A percentile compares a stretch with the other conserved stretches of the same genome.
Conservation (phyloP, 2,329 filamentous ascomycete species). For the Emergomyces orientalis region DNA sequence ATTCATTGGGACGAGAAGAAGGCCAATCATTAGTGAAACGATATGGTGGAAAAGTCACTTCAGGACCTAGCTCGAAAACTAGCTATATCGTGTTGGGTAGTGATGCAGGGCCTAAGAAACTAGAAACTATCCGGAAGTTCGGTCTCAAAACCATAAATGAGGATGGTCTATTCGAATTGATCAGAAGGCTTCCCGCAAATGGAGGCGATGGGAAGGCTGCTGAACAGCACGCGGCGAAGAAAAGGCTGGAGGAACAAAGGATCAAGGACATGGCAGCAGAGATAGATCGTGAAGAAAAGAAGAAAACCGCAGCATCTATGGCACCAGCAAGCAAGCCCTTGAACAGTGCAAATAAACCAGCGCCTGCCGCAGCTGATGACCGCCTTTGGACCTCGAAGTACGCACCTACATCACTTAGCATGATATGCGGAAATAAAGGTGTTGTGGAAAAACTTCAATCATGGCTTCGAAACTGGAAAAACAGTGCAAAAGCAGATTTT, state of each 20-base stretch:
- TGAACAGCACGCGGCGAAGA: constrained; percentile 74
- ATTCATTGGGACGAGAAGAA: constrained; percentile 72
- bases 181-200: constrained; percentile 68
- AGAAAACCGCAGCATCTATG: constrained; percentile 39
- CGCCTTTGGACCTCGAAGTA: constrained; percentile 93
- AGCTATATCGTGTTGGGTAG: constrained; percentile 84
- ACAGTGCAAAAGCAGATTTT: constrained; percentile 70
- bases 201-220: constrained; percentile 84
- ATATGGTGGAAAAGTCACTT: constrained; percentile 85
- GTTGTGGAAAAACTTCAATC: constrained; percentile 80
- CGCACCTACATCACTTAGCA: constrained; percentile 70
- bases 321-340: constrained; percentile 35
- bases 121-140: constrained; percentile 71
- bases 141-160: constrained; percentile 90
- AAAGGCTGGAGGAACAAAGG: constrained; percentile 73
- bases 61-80: constrained; percentile 81
- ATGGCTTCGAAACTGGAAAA: constrained; percentile 78
- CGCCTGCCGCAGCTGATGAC: constrained; percentile 36
- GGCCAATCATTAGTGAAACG: constrained; percentile 79
- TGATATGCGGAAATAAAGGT: constrained; percentile 91
- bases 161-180: constrained; percentile 79
- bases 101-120: constrained; percentile 88
- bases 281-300: constrained; percentile 73
- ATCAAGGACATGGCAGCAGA: constrained; percentile 70
- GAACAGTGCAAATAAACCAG: neutral